phyloP scores from a whole-genome alignment of 176 grass and related monocot species.

The Oryza longistaminata region DNA sequence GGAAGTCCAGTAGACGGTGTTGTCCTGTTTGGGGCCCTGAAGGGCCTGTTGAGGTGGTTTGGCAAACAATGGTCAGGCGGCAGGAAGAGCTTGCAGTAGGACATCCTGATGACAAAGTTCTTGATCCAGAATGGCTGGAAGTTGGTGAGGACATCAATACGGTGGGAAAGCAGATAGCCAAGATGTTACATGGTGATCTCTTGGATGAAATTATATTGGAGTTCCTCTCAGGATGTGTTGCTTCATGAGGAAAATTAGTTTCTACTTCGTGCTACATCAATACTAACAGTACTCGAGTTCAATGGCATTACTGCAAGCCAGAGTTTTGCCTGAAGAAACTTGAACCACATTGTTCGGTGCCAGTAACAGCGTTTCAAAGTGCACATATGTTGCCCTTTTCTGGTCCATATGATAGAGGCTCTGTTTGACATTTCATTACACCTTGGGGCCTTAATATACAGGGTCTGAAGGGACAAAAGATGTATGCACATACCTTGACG shows the following conservation, averaged over 20 bases:
- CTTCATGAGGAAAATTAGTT: background rate
- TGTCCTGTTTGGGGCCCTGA: slow-evolving; percentile 45
- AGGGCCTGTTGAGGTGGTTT: slow-evolving; percentile 63
- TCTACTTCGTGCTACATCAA: background rate
- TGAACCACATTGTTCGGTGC: slow-evolving; percentile 1
- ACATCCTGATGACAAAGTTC: slow-evolving; percentile 51
- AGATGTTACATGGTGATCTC: slow-evolving; percentile 48
- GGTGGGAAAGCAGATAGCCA: slow-evolving; percentile 52
- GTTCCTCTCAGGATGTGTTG: slow-evolving; percentile 22
- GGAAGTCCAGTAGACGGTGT: slow-evolving; percentile 18
- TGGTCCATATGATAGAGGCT: slow-evolving; percentile 16
- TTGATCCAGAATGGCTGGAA: slow-evolving; percentile 57
- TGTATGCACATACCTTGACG: slow-evolving; percentile 3
- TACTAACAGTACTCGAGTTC: background rate
- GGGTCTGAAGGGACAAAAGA: slow-evolving; percentile 1
- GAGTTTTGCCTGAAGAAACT: background rate
- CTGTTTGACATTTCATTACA: slow-evolving; percentile 21
- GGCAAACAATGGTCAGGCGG: slow-evolving; percentile 50
- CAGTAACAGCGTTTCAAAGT: background rate
- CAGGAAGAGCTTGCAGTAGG: slow-evolving; percentile 32
- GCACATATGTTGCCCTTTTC: slow-evolving; percentile 31
- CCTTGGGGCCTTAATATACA: slow-evolving; percentile 9
- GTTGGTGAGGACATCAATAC: slow-evolving; percentile 39
- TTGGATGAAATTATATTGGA: slow-evolving; percentile 66
- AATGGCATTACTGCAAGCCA: background rate